Base-by-base conservation (phyloP, 331 rosid genomes). In the Phaseolus coccineus region DNA sequence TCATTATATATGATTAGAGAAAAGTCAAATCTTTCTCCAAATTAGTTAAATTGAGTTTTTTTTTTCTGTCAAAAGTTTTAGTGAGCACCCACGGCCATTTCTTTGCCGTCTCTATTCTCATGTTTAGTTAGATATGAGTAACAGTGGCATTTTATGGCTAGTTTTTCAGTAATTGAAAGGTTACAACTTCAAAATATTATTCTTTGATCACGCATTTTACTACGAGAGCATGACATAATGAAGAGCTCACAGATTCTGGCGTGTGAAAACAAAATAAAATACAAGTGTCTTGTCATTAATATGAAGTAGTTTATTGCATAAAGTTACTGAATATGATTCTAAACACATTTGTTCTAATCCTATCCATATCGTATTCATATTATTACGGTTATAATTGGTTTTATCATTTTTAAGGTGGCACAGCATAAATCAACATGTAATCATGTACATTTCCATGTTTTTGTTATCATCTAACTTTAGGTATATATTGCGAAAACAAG, bases 331-430 rank as follows among this genome's bases (percentile, higher is more conserved):
- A 42, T 25, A 68, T 69, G 69, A 78, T 78, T 69, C 51, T 40
- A n/a, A 42, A 8, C 7, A 68, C 61, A 4, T 39, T 47, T 59
- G 30, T 69, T 69, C 31, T 50, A 50, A 2, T 69, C 66, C 13
- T 50, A 72, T 73, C 40, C 4, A 8, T 73, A 72, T 73, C 57
- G 63, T 59, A 79, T 11, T 33, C 14, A 28, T 66, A 80, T 80
- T 59, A 53, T 65, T 73, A 80, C 4, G 33, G 68, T 55, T 66
- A 73, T 80, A 80, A 65, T 80, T 80, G 62, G 76, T 65, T 55
- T 24, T 42, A 55, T 80, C 80, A 74, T 74, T 74, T 80, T 15
- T 19, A 73, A 53, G 75, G 62, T 68, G 63, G 39, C 79, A 73
- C 44, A 53, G 28, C 79, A 73, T 44, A 53, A 72, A 72, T 53